These are phyloP conservation scores for Magnaporthales sp. DNA, from an alignment of 2,329 filamentous ascomycete species.

Conservation along the genomic window DNA sequence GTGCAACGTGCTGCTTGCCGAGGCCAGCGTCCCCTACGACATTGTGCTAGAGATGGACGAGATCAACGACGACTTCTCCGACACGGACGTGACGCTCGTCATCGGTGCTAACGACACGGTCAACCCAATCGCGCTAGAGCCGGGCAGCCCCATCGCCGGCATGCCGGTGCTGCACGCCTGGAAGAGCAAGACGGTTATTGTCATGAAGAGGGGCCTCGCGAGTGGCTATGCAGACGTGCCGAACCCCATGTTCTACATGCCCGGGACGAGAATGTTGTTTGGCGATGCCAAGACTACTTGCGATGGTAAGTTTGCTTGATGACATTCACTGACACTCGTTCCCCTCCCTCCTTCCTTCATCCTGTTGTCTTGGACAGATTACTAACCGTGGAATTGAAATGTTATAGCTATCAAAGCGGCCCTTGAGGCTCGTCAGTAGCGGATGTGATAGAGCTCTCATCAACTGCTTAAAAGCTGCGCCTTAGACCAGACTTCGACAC, in stretches of 20 bases:
- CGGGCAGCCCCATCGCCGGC: constrained; percentile 75
- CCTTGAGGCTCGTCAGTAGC: constrained; percentile 18
- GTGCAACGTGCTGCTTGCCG: constrained; percentile 83
- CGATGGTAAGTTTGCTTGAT: constrained; percentile 50
- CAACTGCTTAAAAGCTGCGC: background rate
- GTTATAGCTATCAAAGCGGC: constrained; percentile 21
- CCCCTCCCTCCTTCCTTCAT: background rate
- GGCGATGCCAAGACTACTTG: constrained; percentile 80
- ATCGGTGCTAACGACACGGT: constrained; percentile 92
- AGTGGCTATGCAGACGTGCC: constrained; percentile 66
- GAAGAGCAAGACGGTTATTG: constrained; percentile 88
- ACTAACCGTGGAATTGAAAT: background rate
- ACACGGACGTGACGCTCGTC: constrained; percentile 79
- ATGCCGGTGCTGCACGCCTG: constrained; percentile 91
- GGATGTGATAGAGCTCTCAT: constrained; percentile 4
- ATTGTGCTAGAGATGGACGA: constrained; percentile 94
- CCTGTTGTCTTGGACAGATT: background rate
- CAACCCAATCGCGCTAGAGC: constrained; percentile 80
- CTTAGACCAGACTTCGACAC: background rate
- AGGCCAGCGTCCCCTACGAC: constrained; percentile 82
- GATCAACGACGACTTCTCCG: constrained; percentile 84
- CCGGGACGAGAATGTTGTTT: constrained; percentile 83
- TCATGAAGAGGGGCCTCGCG: constrained; percentile 88
- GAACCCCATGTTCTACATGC: constrained; percentile 41
- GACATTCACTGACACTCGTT: background rate